These are phyloP conservation scores for Yarrowia sp. DNA, from an alignment of 805 yeast species.

Conservation along the genomic window DNA sequence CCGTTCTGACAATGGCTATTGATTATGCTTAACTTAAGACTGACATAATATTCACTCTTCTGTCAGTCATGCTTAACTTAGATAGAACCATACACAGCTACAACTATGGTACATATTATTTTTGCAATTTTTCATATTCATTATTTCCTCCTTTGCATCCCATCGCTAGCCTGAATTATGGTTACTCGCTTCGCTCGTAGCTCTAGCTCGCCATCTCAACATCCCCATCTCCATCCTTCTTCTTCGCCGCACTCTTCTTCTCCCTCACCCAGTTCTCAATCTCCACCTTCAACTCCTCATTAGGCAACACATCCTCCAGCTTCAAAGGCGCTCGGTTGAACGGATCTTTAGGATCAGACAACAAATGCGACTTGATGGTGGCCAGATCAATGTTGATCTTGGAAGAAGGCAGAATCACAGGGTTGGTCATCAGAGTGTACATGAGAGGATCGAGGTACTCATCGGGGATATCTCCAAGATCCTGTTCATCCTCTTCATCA, in stretches of 20 bases:
- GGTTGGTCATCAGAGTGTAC: conserved; percentile 94
- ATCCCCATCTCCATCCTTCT: conserved; percentile 12
- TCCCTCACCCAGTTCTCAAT: conserved; percentile 11
- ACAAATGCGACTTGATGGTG: conserved; percentile 87
- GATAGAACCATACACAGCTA: no score
- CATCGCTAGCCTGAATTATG: no score
- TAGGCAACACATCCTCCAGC: conserved; percentile 82
- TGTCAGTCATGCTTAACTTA: no score
- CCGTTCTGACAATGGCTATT: no score
- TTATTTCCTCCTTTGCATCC: no score
- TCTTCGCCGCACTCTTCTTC: neutral
- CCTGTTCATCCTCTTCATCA: conserved; percentile 70
- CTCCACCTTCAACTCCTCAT: conserved; percentile 57
- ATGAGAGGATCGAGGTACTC: conserved; percentile 95
- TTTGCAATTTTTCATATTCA: no score
- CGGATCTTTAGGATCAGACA: conserved; percentile 96
- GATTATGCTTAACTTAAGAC: no score
- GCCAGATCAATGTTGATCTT: conserved; percentile 81
- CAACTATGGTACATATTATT: no score
- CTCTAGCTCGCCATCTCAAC: neutral
- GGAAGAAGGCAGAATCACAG: conserved; percentile 89
- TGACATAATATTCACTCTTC: no score
- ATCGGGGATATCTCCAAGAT: conserved; percentile 90
- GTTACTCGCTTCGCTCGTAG: neutral
- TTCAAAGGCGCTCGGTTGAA: conserved; percentile 90